These are phyloP conservation scores for Pyracantha coccinea DNA, from an alignment of 331 rosid genomes.

Conservation along the genomic window DNA sequence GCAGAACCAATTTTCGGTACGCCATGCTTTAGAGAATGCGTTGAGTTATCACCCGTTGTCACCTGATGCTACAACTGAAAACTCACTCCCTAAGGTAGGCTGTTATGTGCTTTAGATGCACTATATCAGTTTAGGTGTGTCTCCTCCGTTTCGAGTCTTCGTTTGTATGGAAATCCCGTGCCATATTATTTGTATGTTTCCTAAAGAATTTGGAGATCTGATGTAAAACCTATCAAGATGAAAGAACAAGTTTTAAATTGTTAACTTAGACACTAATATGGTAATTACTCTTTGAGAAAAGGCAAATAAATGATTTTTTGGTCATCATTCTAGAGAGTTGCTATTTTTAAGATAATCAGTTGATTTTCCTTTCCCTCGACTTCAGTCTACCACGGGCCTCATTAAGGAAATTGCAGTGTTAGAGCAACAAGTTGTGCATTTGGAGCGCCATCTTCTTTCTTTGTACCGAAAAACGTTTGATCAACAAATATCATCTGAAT, in stretches of 20 bases:
- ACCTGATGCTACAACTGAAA: constrained; percentile 32
- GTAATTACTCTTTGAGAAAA: background rate
- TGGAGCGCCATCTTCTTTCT: constrained; percentile 77
- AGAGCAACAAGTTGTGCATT: constrained; percentile 64
- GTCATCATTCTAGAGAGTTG: too few species aligned
- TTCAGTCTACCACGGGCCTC: constrained; percentile 65
- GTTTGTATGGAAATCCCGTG: too few species aligned
- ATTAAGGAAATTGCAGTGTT: constrained; percentile 76
- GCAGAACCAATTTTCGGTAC: constrained; percentile 53
- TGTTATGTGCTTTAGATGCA: background rate
- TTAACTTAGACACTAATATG: background rate
- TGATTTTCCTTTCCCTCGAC: constrained; percentile 17
- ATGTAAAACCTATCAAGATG: background rate
- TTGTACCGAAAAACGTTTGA: constrained; percentile 62
- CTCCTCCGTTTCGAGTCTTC: too few species aligned
- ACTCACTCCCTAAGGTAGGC: constrained; percentile 64
- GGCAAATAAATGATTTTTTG: background rate
- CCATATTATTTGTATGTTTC: background rate
- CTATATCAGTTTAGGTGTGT: too few species aligned
- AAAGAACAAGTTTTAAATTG: background rate
- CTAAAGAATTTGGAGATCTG: background rate
- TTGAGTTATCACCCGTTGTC: constrained; percentile 42
- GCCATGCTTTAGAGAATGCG: constrained; percentile 64
- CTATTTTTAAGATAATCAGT: background rate
- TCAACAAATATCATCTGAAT: constrained; percentile 39